Evolutionary conservation across 768 basidiomycete species (phyloP).

Genomic region (Leccinum longicurvipes): DNA sequence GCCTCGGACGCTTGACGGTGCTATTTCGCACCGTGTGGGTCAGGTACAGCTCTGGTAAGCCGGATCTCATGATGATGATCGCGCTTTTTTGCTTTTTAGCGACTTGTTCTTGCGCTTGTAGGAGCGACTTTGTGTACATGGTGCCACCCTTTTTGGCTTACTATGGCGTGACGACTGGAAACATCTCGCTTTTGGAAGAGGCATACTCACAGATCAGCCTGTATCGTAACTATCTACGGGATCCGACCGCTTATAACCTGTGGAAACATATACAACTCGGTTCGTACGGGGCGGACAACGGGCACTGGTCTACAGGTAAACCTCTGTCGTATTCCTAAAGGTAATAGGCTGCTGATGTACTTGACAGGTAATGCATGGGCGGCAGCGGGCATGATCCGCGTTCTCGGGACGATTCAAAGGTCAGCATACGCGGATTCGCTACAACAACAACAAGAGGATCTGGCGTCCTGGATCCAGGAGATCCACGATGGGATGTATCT

Average conservation of each 20-base stretch:
- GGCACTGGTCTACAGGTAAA: conserved; percentile 78
- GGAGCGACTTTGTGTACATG: conserved; percentile 84
- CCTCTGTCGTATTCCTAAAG: background rate
- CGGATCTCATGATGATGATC: too few relatives aligned
- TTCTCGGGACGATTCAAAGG: conserved; percentile 67
- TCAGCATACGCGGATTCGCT: conserved; percentile 53
- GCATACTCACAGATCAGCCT: conserved; percentile 73
- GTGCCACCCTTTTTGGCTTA: conserved; percentile 85
- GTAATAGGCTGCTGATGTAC: too few relatives aligned
- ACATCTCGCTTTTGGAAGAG: conserved; percentile 55
- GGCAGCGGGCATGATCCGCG: conserved; percentile 82
- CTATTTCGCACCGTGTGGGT: conserved; percentile 71
- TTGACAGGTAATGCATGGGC: conserved; percentile 82
- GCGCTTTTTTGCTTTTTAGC: too few relatives aligned
- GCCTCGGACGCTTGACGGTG: conserved; percentile 68
- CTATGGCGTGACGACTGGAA: conserved; percentile 62
- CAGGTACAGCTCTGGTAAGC: conserved; percentile 70
- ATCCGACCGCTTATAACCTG: conserved; percentile 46
- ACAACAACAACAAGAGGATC: conserved; percentile 50
- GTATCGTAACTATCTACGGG: conserved; percentile 64
- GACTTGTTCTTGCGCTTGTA: conserved; percentile 21
- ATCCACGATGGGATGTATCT: conserved; percentile 69
- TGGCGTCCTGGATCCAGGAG: conserved; percentile 66
- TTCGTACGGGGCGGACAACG: conserved; percentile 46
- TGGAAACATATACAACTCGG: conserved; percentile 80